Evolutionary conservation across 352 stramenopile genomes (phyloP).

Genomic region (Aphanomyces euteiches): DNA sequence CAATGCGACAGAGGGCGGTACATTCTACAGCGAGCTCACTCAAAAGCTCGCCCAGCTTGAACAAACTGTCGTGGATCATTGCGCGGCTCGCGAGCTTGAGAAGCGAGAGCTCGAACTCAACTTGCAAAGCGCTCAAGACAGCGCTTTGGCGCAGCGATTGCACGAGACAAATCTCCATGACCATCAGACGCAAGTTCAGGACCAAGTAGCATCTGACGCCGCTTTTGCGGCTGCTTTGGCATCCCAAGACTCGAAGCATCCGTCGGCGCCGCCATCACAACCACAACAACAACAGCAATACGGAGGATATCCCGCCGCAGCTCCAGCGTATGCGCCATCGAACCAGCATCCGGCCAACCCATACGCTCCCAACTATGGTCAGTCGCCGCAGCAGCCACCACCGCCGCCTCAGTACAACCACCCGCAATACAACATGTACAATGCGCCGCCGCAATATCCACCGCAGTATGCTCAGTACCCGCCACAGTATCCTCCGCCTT

Average conservation of each 20-base stretch:
- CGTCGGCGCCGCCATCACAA: background rate
- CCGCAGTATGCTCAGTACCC: background rate
- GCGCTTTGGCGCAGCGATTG: conserved; percentile 4
- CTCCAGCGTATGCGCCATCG: conserved; percentile 2
- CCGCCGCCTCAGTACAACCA: conserved; percentile 16
- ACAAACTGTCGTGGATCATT: conserved; percentile 73
- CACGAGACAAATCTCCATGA: background rate
- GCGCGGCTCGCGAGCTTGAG: conserved; percentile 59
- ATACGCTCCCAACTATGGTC: conserved; percentile 6
- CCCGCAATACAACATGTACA: background rate
- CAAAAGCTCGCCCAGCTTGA: conserved; percentile 55
- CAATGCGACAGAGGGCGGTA: conserved; percentile 61
- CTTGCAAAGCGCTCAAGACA: conserved; percentile 32
- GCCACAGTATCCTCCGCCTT: background rate
- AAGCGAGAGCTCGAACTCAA: conserved; percentile 70
- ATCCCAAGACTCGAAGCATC: background rate
- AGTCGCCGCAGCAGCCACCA: background rate
- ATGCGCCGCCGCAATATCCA: background rate
- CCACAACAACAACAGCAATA: background rate
- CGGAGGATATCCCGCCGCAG: background rate
- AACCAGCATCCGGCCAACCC: conserved; percentile 25
- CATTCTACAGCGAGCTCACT: conserved; percentile 61
- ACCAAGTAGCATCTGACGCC: conserved; percentile 23
- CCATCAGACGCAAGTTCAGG: background rate
- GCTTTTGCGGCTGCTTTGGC: conserved; percentile 6